phyloP scores from a whole-genome alignment of 306 rosid genomes.

The Arachis stenosperma region DNA sequence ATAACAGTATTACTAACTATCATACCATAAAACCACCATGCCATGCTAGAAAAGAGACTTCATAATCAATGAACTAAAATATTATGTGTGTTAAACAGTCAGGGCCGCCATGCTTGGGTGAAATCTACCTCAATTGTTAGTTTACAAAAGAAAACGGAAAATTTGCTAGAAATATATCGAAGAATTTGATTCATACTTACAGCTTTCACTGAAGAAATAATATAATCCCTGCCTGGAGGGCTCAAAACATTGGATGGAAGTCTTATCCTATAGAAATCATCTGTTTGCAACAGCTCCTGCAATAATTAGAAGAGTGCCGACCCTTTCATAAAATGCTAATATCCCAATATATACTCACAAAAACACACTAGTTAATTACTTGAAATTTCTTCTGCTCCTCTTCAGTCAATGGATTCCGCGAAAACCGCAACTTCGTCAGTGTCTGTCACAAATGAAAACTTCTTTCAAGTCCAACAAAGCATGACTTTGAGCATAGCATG shows the following conservation, averaged over 20 bases:
- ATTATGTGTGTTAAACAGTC: neutral
- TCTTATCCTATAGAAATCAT: slow-evolving; percentile 86
- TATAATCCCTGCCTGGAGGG: slow-evolving; percentile 71
- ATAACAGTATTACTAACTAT: slow-evolving; percentile 9
- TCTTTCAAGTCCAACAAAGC: slow-evolving; percentile 30
- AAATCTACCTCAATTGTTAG: slow-evolving; percentile 8
- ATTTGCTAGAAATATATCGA: neutral
- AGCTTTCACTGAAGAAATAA: slow-evolving; percentile 85
- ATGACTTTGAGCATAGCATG: neutral
- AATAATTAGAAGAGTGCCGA: slow-evolving; percentile 32
- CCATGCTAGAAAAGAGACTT: slow-evolving; percentile 19
- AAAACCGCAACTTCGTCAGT: slow-evolving; percentile 90
- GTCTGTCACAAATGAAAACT: slow-evolving; percentile 60
- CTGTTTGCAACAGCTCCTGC: slow-evolving; percentile 73
- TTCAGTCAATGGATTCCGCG: slow-evolving; percentile 64
- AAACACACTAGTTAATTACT: slow-evolving; percentile 44
- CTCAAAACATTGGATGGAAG: slow-evolving; percentile 76
- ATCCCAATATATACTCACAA: slow-evolving; percentile 7
- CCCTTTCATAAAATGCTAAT: slow-evolving; percentile 22
- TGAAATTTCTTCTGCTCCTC: slow-evolving; percentile 64
- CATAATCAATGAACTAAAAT: slow-evolving; percentile 15
- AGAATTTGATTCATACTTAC: slow-evolving; percentile 51
- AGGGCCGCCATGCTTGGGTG: neutral
- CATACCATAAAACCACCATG: slow-evolving; percentile 17
- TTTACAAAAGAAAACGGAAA: neutral